Base-by-base conservation (phyloP, 371 early-diverging fungal genomes). In the Mortierella polycephala region DNA sequence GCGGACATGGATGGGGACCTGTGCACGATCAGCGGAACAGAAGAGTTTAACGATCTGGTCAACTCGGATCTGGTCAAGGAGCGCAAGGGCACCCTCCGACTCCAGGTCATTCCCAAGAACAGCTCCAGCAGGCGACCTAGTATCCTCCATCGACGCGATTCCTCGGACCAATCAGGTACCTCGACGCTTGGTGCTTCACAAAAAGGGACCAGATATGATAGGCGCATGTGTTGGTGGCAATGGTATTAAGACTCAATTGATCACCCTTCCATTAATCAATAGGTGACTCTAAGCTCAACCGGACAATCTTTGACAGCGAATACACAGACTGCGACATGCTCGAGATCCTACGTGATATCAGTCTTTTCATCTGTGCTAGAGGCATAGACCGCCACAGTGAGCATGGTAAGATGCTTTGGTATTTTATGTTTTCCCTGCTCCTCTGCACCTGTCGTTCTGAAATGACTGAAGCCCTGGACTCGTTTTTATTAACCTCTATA, bases 291-390 rank as follows among this genome's bases (percentile, higher is more conserved):
- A 67, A 68, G 54, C 23, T 42, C 30, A 45, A 40, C 23, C 51
- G 69, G 60, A 12, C 56, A n/a, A 57, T 40, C 40, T 74, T 80
- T 57, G 81, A 75, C 6, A 70, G 49, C 41, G 75, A 81, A 12
- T 74, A 73, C 21, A 71, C 75, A 8, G 81, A 81, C 54, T 42
- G 66, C 5, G 81, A 74, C 44, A 81, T 84, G 62, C 65, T 84
- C 45, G 85, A 84, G 60, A 84, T 85, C 39, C 66, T 85, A 12
- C 70, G 84, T 14, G 85, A 85, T 47, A 85, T 85, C 67, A 83
- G 81, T 52, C 70, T 73, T 8, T 85, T 83, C 39, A 82, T 85
- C 52, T 75, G 79, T 18, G 57, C 83, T 5, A 58, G 74, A 41
- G 84, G 84, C 61, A 72, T 69, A 72, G 71, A 76, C 51, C 67